phyloP scores from a whole-genome alignment of 768 basidiomycete genomes.

The Lyophyllum shimeji region DNA sequence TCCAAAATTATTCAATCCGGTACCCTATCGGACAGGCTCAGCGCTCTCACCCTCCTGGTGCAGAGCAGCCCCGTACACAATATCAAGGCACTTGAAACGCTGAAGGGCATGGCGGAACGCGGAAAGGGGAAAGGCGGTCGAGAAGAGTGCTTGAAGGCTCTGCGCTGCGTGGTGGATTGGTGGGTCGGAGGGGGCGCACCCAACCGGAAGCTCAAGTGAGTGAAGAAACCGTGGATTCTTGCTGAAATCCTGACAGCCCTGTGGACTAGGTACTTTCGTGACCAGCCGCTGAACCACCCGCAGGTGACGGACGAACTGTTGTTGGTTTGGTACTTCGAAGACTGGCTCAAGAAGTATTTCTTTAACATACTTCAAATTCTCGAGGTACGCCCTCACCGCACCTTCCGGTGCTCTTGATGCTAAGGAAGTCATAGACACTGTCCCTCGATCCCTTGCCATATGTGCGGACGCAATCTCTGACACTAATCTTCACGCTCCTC shows the following conservation, averaged over 20 bases:
- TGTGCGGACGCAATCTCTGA: slow-evolving; percentile 82
- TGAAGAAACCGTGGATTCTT: slow-evolving; percentile 10
- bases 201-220: slow-evolving; percentile 80
- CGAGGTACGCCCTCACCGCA: slow-evolving; percentile 53
- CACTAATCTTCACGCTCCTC: slow-evolving; percentile 76
- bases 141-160: slow-evolving; percentile 89
- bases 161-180: slow-evolving; percentile 95
- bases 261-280: slow-evolving; percentile 79
- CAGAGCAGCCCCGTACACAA: slow-evolving; percentile 89
- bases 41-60: slow-evolving; percentile 86
- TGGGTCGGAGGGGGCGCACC: slow-evolving; percentile 96
- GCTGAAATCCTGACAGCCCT: background rate
- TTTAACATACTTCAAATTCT: slow-evolving; percentile 88
- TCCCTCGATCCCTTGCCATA: slow-evolving; percentile 86
- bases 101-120: slow-evolving; percentile 74
- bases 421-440: slow-evolving; percentile 48
- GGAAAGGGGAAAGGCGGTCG: slow-evolving; percentile 84
- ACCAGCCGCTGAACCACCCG: slow-evolving; percentile 73
- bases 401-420: background rate
- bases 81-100: slow-evolving; percentile 70
- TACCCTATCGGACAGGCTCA: slow-evolving; percentile 89
- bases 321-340: slow-evolving; percentile 89
- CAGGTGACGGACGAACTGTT: slow-evolving; percentile 70
- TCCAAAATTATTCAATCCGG: slow-evolving; percentile 83
- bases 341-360: slow-evolving; percentile 97